Evolutionary conservation across 805 yeast genomes (phyloP).

Genomic region (Candida lessepsii): DNA sequence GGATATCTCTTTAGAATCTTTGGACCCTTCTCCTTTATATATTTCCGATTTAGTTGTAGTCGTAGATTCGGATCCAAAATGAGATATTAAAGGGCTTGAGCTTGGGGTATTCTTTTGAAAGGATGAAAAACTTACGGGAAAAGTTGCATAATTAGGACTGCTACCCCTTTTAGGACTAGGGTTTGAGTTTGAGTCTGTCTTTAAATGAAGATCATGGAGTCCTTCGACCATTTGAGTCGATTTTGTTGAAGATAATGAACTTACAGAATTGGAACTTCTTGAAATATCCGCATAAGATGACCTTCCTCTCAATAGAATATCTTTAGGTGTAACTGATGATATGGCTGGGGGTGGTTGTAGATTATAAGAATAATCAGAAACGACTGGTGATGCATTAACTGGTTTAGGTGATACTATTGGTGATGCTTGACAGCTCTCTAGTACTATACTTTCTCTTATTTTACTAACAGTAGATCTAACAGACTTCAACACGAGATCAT

Average conservation of each 20-base stretch:
- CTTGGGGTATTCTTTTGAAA: constrained; percentile 54
- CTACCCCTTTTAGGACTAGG: constrained; percentile 63
- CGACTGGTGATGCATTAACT: background rate
- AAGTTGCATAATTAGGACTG: constrained; percentile 43
- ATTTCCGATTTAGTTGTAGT: too few species aligned
- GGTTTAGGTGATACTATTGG: constrained; percentile 22
- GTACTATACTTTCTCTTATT: constrained; percentile 36
- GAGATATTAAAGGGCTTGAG: constrained; percentile 18
- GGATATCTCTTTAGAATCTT: too few species aligned
- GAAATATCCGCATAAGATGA: constrained; percentile 13
- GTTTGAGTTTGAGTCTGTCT: constrained; percentile 31
- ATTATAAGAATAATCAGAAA: constrained; percentile 3
- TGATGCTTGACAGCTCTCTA: background rate
- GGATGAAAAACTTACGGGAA: constrained; percentile 50
- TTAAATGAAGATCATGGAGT: constrained; percentile 28
- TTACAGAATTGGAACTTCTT: constrained; percentile 14
- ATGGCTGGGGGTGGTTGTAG: constrained; percentile 15
- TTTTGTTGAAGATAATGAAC: constrained; percentile 20
- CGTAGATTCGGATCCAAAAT: constrained; percentile 7
- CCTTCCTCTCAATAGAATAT: constrained; percentile 31
- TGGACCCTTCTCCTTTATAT: too few species aligned
- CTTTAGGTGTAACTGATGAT: constrained; percentile 47
- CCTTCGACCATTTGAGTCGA: constrained; percentile 23
- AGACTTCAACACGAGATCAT: constrained; percentile 58
- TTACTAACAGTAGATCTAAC: constrained; percentile 63